Base-by-base conservation (phyloP, 352 stramenopile genomes). In the Phytophthora pini region DNA sequence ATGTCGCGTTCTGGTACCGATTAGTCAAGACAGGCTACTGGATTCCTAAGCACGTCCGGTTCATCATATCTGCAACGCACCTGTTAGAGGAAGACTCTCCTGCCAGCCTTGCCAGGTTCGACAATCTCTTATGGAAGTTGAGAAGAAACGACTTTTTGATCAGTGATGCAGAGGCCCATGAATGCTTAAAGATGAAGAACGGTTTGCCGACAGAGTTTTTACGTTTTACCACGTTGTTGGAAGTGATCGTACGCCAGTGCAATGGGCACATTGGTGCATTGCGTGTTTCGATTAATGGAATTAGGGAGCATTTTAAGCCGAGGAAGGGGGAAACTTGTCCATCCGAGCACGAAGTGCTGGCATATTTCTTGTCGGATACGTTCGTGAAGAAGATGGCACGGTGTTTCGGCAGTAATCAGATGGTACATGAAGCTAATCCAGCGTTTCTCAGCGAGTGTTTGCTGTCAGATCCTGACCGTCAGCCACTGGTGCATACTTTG, bases 181-280 rank as follows among this genome's bases (percentile, higher is more conserved):
- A 59, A 38, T 55, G 11, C 15, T 59, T 69, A 0, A 17, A 7
- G 6, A 44, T 60, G 27, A n/a, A 34, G 17, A 69, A 58, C 54
- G 61, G 54, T 0, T 56, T 70, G 22, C 53, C 47, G 10, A 0
- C 26, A 20, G 7, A 20, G 17, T 20, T 20, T 0, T 50, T 64
- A 12, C 38, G 13, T 17, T 59, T 41, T 40, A 12, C 17, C 38
- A 69, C 45, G 5, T 54, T 69, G 5, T 3, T 64, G 20, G 45
- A 64, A 24, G 38, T 69, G 39, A 48, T 64, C 7, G 39, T 69
- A 44, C 61, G 61, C 4, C 39, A 58, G 53, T 69, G 61, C 61
- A 69, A 63, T 54, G 61, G 61, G 4, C 43, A 55, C 48, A 59
- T 64, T 39, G 36, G 53, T 57, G 46, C 45, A 17, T 68, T 68